phyloP scores from a whole-genome alignment of 139 green algal species.

The Volvox reticuliferus region DNA sequence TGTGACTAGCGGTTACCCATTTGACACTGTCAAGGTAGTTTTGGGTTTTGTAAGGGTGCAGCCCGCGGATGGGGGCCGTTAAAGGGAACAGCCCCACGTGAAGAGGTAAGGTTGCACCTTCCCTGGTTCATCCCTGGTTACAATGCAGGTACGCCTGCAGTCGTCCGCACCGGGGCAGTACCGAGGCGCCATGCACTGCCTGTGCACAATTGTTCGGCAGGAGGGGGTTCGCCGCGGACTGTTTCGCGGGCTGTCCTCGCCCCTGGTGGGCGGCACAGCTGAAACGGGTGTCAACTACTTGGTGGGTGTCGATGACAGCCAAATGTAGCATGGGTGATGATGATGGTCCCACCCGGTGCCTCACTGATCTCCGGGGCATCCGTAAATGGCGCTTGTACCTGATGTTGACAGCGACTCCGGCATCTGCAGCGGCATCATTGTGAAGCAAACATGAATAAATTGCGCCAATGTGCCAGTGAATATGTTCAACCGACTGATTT shows the following conservation, averaged over 20 bases:
- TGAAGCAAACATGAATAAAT: too few species aligned
- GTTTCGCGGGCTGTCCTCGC: conserved; percentile 78
- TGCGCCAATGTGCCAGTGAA: too few species aligned
- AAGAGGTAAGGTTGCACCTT: background rate
- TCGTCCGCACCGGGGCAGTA: conserved; percentile 8
- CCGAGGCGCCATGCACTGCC: conserved; percentile 61
- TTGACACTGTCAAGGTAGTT: conserved; percentile 83
- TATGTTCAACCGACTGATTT: too few species aligned
- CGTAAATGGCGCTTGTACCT: too few species aligned
- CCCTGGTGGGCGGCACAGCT: conserved; percentile 81
- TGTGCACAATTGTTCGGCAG: conserved; percentile 63
- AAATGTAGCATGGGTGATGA: too few species aligned
- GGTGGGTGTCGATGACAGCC: conserved; percentile 18
- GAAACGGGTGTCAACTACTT: conserved; percentile 89
- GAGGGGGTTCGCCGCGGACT: conserved; percentile 77
- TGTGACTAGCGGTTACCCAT: conserved; percentile 60
- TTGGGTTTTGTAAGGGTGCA: too few species aligned
- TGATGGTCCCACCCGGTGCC: too few species aligned
- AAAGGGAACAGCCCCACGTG: too few species aligned
- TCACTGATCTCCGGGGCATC: too few species aligned
- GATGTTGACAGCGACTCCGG: too few species aligned
- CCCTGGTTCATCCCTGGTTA: background rate
- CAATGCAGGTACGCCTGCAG: conserved; percentile 40
- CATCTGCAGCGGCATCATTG: too few species aligned
- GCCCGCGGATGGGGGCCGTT: too few species aligned